Percentiles rank a stretch among this genome's conserved stretches.
These are phyloP conservation scores for Plasmodium malariae DNA, from an alignment of 169 alveolate genomes.

Conservation along the genomic window DNA sequence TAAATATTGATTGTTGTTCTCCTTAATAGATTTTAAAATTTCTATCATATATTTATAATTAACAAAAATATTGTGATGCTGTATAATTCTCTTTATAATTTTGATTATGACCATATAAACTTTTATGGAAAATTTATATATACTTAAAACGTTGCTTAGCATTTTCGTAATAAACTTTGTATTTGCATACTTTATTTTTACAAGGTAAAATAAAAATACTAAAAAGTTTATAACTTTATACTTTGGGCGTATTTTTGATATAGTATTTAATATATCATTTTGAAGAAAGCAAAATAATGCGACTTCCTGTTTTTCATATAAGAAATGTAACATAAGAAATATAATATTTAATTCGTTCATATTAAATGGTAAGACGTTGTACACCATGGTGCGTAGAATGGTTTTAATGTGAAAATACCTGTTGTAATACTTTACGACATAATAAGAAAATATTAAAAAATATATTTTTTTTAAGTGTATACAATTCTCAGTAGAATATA, in stretches of 20 bases:
- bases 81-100: conserved; percentile 26
- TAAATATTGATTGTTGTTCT: conserved; percentile 24
- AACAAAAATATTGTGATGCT: conserved; percentile 11
- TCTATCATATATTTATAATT: conserved; percentile 21
- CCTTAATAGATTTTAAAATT: conserved; percentile 32
- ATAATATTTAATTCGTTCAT: conserved; percentile 12
- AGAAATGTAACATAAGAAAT: conserved; percentile 20
- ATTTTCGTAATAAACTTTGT: conserved; percentile 13
- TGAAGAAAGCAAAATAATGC: conserved; percentile 32
- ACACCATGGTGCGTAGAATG: conserved; percentile 1
- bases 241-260: conserved; percentile 15
- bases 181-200: conserved; percentile 53
- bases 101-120: conserved; percentile 38
- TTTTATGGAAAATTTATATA: conserved; percentile 37
- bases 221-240: conserved; percentile 31
- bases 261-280: conserved; percentile 14
- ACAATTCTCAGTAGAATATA: not conserved
- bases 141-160: conserved; percentile 23
- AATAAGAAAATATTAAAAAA: conserved; percentile 50
- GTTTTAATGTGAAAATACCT: not conserved
- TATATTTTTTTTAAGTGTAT: conserved; percentile 21
- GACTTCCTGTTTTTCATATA: conserved; percentile 41
- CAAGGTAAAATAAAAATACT: conserved; percentile 25
- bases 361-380: conserved; percentile 10
- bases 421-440: conserved; percentile 5